Evolutionary conservation across 2,329 filamentous ascomycete genomes (phyloP).

Genomic region (Aurifilum marmelostoma): DNA sequence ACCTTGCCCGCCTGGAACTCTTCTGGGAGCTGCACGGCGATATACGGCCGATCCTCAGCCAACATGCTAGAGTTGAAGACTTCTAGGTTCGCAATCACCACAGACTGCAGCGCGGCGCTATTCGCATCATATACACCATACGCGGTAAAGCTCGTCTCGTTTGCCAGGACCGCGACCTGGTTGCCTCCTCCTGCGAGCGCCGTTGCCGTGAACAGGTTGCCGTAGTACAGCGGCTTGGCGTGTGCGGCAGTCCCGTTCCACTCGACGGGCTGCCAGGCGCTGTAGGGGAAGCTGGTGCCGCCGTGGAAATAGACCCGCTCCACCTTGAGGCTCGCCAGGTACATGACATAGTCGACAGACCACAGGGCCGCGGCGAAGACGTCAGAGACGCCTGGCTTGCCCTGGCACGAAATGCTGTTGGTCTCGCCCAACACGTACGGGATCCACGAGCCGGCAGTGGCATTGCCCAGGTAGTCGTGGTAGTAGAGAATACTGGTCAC

Average conservation of each 20-base stretch:
- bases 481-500: slow-evolving; percentile 31
- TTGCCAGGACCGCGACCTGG: slow-evolving; percentile 17
- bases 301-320: slow-evolving; percentile 18
- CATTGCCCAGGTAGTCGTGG: slow-evolving; percentile 29
- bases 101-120: slow-evolving; percentile 9
- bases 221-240: slow-evolving; percentile 33
- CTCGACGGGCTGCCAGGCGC: slow-evolving; percentile 33
- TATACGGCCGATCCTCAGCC: not conserved
- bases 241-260: slow-evolving; percentile 23
- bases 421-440: slow-evolving; percentile 27
- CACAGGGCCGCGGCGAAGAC: slow-evolving; percentile 19
- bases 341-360: slow-evolving; percentile 21
- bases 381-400: slow-evolving; percentile 11
- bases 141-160: slow-evolving; percentile 17
- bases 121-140: slow-evolving; percentile 16
- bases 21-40: not conserved
- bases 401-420: slow-evolving; percentile 22
- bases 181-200: slow-evolving; percentile 27
- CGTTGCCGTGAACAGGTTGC: slow-evolving; percentile 28
- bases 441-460: slow-evolving; percentile 21
- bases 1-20: not conserved
- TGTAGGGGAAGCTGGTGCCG: slow-evolving; percentile 34
- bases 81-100: slow-evolving; percentile 16
- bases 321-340: slow-evolving; percentile 21
- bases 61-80: slow-evolving; percentile 15